A percentile compares a stretch with the other conserved stretches of the same genome.
Evolutionary conservation across 1,139 yeast genomes (phyloP).

Genomic region (Candida tetrigidarum): DNA sequence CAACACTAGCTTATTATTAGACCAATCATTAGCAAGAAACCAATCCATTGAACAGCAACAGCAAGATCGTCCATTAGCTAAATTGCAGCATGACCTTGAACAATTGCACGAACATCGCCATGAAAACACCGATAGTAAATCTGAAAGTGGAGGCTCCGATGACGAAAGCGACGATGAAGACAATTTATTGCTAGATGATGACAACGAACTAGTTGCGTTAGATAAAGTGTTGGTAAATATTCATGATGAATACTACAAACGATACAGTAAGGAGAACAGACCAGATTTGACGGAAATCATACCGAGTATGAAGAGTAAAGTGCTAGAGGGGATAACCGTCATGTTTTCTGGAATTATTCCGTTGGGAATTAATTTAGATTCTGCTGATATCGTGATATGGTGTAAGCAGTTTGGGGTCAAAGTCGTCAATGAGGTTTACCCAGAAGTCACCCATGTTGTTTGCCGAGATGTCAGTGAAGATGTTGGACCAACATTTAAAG

Average conservation of each 20-base stretch:
- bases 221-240: slow-evolving; percentile 64
- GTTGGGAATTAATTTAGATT: slow-evolving; percentile 67
- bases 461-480: slow-evolving; percentile 71
- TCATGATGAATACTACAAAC: slow-evolving; percentile 67
- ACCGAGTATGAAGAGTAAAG: slow-evolving; percentile 69
- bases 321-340: slow-evolving; percentile 70
- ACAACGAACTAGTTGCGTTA: slow-evolving; percentile 70
- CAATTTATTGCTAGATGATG: slow-evolving; percentile 78
- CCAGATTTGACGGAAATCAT: slow-evolving; percentile 72
- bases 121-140: slow-evolving; percentile 13
- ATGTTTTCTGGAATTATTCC: slow-evolving; percentile 90
- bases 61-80: slow-evolving; percentile 80
- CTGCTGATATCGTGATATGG: slow-evolving; percentile 90
- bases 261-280: slow-evolving; percentile 35
- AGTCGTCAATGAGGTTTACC: slow-evolving; percentile 73
- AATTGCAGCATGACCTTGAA: slow-evolving; percentile 76
- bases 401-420: slow-evolving; percentile 89
- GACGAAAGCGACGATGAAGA: slow-evolving; percentile 32
- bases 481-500: slow-evolving; percentile 64
- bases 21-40: slow-evolving; percentile 60
- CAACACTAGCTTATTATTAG: slow-evolving; percentile 46
- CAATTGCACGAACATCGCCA: slow-evolving; percentile 46
- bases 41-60: slow-evolving; percentile 68
- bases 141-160: slow-evolving; percentile 18
- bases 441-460: slow-evolving; percentile 86